Conservation (phyloP, 441 rosid species). For the Jatropha multifida region DNA sequence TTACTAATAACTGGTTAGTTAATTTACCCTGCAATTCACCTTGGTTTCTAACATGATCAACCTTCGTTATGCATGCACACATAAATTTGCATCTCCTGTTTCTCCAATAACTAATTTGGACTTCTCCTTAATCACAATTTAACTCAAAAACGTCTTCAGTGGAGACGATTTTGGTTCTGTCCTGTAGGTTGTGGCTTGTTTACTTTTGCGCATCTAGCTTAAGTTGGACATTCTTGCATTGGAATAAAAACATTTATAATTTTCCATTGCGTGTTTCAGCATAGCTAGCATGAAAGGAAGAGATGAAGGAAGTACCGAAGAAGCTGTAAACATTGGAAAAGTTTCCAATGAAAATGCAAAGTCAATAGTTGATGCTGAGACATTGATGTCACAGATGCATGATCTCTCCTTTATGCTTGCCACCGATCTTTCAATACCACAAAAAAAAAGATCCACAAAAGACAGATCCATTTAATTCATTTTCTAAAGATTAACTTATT, state of each 20-base stretch:
- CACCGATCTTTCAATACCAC: slow-evolving; percentile 59
- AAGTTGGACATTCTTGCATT: not conserved
- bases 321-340: slow-evolving; percentile 28
- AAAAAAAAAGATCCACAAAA: slow-evolving; percentile 38
- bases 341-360: slow-evolving; percentile 22
- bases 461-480: slow-evolving; percentile 11
- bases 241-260: not conserved
- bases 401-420: slow-evolving; percentile 88
- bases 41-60: too few relatives aligned
- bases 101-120: not conserved
- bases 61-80: too few relatives aligned
- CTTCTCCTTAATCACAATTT: not conserved
- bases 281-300: slow-evolving; percentile 26
- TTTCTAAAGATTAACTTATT: slow-evolving; percentile 18
- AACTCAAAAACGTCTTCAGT: not conserved
- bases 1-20: slow-evolving; percentile 1
- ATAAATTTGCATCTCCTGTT: not conserved
- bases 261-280: slow-evolving; percentile 37
- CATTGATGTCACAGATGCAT: slow-evolving; percentile 70
- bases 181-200: not conserved
- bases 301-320: slow-evolving; percentile 34
- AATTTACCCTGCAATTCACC: not conserved
- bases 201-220: not conserved
- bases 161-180: not conserved
- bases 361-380: slow-evolving; percentile 41